Evolutionary conservation across 1,284 basidiomycete genomes (phyloP).

Genomic region (Microbotryum violaceum): DNA sequence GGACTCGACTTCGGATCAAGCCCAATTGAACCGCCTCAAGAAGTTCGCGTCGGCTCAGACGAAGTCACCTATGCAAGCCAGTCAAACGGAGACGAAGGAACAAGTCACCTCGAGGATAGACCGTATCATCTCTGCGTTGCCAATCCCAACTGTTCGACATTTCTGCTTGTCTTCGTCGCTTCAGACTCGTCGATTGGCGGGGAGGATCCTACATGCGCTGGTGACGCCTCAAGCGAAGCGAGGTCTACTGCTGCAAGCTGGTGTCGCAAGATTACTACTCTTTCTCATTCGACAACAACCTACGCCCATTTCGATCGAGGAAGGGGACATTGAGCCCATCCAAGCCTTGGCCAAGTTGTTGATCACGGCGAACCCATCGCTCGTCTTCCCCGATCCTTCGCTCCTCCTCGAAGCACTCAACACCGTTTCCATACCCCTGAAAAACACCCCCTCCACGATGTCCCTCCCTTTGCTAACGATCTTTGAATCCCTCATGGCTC

Average conservation of each 20-base stretch:
- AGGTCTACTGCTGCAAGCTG: slow-evolving; percentile 70
- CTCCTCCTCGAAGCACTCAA: slow-evolving; percentile 70
- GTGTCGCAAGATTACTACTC: slow-evolving; percentile 66
- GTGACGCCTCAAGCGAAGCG: slow-evolving; percentile 68
- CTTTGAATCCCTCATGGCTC: slow-evolving; percentile 89
- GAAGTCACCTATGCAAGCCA: slow-evolving; percentile 14
- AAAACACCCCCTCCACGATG: slow-evolving; percentile 53
- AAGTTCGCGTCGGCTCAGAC: slow-evolving; percentile 24
- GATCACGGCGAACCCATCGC: slow-evolving; percentile 80
- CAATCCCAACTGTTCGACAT: slow-evolving; percentile 55
- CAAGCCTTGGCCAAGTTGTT: slow-evolving; percentile 88
- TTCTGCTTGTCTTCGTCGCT: slow-evolving; percentile 49
- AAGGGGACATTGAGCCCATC: slow-evolving; percentile 57
- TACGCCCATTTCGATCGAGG: slow-evolving; percentile 10
- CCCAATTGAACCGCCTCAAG: slow-evolving; percentile 33
- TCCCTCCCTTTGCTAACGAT: slow-evolving; percentile 55
- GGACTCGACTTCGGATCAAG: slow-evolving; percentile 62
- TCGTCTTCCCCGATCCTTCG: slow-evolving; percentile 67
- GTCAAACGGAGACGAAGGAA: slow-evolving; percentile 49
- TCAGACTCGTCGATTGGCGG: slow-evolving; percentile 37
- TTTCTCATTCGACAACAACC: slow-evolving; percentile 49
- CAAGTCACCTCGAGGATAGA: slow-evolving; percentile 55
- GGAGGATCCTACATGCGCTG: slow-evolving; percentile 59
- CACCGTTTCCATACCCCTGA: slow-evolving; percentile 62
- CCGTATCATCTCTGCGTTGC: slow-evolving; percentile 47